A percentile compares a stretch with the other conserved stretches of the same genome.
phyloP scores from a whole-genome alignment of 345 rosid genomes.

The Citrus hindsii region DNA sequence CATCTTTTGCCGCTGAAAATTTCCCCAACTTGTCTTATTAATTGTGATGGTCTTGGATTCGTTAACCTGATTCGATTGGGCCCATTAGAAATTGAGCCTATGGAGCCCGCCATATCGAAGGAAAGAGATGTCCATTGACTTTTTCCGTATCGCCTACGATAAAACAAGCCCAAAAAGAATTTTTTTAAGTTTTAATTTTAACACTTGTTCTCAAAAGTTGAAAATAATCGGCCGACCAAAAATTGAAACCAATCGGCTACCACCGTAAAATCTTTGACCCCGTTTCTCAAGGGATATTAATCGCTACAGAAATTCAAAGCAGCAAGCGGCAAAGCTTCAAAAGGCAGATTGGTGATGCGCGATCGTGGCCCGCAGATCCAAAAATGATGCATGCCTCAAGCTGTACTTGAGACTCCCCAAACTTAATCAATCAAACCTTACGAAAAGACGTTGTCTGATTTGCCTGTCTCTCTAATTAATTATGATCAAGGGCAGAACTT shows the following conservation, averaged over 20 bases:
- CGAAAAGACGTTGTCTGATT: slow-evolving; percentile 11
- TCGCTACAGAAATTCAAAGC: not conserved
- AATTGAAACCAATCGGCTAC: not conserved
- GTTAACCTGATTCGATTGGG: not conserved
- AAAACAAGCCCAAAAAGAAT: not conserved
- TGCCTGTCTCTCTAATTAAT: not conserved
- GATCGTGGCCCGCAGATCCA: not conserved
- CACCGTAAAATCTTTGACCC: slow-evolving; percentile 2
- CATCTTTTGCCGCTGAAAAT: not conserved
- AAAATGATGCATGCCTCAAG: not conserved
- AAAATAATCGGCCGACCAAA: not conserved
- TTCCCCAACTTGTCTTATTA: not conserved
- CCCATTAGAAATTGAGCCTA: not conserved
- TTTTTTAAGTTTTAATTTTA: no score
- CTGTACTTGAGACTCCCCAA: not conserved
- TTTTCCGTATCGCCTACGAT: not conserved
- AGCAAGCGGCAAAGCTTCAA: not conserved
- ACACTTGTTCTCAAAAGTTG: not conserved
- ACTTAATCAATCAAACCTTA: not conserved
- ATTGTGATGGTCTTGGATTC: not conserved
- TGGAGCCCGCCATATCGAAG: not conserved
- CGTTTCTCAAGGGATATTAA: slow-evolving; percentile 6
- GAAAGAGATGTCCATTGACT: not conserved
- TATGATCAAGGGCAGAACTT: not conserved
- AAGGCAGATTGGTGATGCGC: not conserved